A percentile compares a stretch with the other conserved stretches of the same genome.
Evolutionary conservation across 1,284 basidiomycete species (phyloP).

Genomic region (Peniophora sp.): DNA sequence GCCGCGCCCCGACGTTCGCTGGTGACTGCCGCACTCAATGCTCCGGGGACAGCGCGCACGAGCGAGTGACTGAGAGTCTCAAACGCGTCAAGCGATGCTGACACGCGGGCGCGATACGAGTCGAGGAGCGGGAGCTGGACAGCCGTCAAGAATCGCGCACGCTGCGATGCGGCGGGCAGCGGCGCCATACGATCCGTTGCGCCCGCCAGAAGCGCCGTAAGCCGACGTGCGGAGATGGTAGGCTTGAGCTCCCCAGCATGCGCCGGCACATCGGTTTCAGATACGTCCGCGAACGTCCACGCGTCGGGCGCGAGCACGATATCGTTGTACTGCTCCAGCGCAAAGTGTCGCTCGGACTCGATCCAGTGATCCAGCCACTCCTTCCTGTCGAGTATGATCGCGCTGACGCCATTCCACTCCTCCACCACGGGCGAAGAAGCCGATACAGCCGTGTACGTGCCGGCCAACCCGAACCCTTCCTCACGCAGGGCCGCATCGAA

Average conservation of each 20-base stretch:
- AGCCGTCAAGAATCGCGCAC: conserved; percentile 73
- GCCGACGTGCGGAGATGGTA: conserved; percentile 73
- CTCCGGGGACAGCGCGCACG: conserved; percentile 86
- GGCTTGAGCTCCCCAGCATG: conserved; percentile 38
- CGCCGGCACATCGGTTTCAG: conserved; percentile 35
- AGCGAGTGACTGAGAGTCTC: conserved; percentile 85
- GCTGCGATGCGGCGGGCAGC: conserved; percentile 71
- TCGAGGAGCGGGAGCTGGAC: conserved; percentile 85
- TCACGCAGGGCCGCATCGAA: conserved; percentile 84
- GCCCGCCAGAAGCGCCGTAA: conserved; percentile 82
- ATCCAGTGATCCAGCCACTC: conserved; percentile 93
- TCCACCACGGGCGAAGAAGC: conserved; percentile 6
- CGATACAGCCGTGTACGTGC: conserved; percentile 30
- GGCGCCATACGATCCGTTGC: conserved; percentile 92
- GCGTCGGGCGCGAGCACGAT: conserved; percentile 79
- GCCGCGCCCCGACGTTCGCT: conserved; percentile 48
- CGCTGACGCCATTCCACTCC: conserved; percentile 74
- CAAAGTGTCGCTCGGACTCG: conserved; percentile 79
- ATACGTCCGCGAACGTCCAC: conserved; percentile 80
- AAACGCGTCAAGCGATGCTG: conserved; percentile 85
- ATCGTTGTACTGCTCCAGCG: conserved; percentile 74
- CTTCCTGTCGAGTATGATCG: conserved; percentile 72
- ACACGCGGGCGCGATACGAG: conserved; percentile 71
- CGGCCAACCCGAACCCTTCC: conserved; percentile 58
- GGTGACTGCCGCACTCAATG: conserved; percentile 43